Evolutionary conservation across 2,329 filamentous ascomycete species (phyloP).

Genomic region (Penicillium sp.): DNA sequence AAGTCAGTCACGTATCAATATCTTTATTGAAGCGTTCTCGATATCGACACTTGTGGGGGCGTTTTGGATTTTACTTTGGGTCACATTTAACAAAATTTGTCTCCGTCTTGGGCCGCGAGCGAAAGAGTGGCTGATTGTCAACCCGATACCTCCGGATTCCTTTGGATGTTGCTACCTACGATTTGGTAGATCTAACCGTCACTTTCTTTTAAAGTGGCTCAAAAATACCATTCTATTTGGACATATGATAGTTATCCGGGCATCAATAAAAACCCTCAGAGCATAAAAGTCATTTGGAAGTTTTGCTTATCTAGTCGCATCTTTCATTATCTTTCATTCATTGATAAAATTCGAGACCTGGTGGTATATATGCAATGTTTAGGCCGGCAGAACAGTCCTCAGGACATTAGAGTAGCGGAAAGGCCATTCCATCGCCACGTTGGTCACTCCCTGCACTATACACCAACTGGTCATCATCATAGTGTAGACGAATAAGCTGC

Average conservation of each 20-base stretch:
- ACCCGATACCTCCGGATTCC: background rate
- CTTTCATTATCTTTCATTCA: background rate
- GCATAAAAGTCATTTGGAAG: background rate
- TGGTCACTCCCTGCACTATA: constrained; percentile 90
- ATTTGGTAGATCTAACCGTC: background rate
- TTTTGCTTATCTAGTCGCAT: background rate
- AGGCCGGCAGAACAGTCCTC: background rate
- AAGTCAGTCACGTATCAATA: constrained; percentile 3
- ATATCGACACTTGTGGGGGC: constrained; percentile 3
- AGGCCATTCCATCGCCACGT: constrained; percentile 76
- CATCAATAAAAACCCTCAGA: background rate
- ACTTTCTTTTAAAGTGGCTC: background rate
- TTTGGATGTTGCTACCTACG: background rate
- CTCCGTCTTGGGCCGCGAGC: background rate
- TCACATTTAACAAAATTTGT: background rate
- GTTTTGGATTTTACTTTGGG: background rate
- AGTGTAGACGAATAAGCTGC: constrained; percentile 49
- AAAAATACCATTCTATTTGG: background rate
- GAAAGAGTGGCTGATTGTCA: background rate
- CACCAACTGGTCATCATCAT: constrained; percentile 71
- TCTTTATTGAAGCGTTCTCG: constrained; percentile 5
- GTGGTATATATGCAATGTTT: background rate
- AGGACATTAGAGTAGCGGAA: constrained; percentile 42
- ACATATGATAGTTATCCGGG: background rate
- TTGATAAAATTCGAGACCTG: background rate